Conservation (phyloP, 768 basidiomycete species). For the Collybiopsis luxurians region DNA sequence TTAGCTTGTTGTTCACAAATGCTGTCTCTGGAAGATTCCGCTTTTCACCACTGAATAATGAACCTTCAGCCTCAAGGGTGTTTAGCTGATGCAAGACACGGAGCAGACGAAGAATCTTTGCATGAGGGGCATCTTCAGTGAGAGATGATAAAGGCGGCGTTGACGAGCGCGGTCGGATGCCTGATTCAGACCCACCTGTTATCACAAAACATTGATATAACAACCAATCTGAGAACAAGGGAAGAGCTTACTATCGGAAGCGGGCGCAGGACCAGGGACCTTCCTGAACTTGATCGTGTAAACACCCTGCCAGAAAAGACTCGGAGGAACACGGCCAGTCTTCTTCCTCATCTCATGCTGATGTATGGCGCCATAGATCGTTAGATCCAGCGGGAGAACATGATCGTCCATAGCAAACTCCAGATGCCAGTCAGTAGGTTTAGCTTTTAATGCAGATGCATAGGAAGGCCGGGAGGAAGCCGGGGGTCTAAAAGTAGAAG, state of each 20-base stretch:
- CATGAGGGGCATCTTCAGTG: slow-evolving; percentile 79
- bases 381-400: slow-evolving; percentile 78
- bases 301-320: slow-evolving; percentile 84
- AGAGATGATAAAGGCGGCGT: slow-evolving; percentile 74
- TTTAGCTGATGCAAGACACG: slow-evolving; percentile 86
- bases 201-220: slow-evolving; percentile 10
- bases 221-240: not conserved
- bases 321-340: slow-evolving; percentile 56
- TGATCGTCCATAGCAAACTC: slow-evolving; percentile 95
- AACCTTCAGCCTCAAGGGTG: slow-evolving; percentile 65
- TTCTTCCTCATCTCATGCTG: slow-evolving; percentile 85
- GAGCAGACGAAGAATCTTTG: slow-evolving; percentile 88
- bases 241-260: slow-evolving; percentile 51
- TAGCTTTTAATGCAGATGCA: slow-evolving; percentile 89
- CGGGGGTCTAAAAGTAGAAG: slow-evolving; percentile 24
- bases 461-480: slow-evolving; percentile 64
- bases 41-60: slow-evolving; percentile 44
- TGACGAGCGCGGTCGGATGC: slow-evolving; percentile 54
- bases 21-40: slow-evolving; percentile 72
- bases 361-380: slow-evolving; percentile 95
- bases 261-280: slow-evolving; percentile 75
- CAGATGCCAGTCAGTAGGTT: slow-evolving; percentile 95
- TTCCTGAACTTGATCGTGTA: slow-evolving; percentile 95
- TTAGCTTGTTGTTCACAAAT: slow-evolving; percentile 97
- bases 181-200: slow-evolving; percentile 41